Percentiles rank a stretch among this genome's conserved stretches.
Conservation (phyloP, 1,284 basidiomycete genomes). For the Puccinia novopanici region DNA sequence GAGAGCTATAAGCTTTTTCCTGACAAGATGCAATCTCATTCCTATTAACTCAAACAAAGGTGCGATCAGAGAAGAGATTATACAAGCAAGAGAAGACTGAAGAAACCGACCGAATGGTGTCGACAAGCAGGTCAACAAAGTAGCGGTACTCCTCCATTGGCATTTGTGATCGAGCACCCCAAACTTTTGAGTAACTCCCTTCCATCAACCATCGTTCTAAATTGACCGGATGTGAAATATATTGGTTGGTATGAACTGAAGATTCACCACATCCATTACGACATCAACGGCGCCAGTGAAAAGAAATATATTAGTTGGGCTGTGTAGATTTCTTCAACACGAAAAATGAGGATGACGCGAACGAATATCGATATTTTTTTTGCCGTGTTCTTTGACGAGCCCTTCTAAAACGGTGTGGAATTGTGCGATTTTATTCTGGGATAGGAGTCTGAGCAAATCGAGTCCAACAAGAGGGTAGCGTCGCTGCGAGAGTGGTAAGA, state of each 20-base stretch:
- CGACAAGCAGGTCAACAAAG: conserved; percentile 40
- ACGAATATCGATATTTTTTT: conserved; percentile 54
- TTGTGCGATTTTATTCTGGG: conserved; percentile 92
- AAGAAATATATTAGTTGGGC: not conserved
- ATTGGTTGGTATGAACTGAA: conserved; percentile 50
- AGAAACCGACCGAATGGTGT: conserved; percentile 34
- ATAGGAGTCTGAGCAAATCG: conserved; percentile 88
- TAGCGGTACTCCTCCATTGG: conserved; percentile 48
- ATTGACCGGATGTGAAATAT: conserved; percentile 58
- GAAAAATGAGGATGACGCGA: conserved; percentile 1
- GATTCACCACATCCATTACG: not conserved
- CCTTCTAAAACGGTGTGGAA: conserved; percentile 96
- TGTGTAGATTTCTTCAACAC: not conserved
- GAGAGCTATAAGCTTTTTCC: conserved; percentile 80
- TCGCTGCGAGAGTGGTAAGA: conserved; percentile 77
- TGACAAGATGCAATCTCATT: conserved; percentile 93
- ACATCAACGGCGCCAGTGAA: not conserved
- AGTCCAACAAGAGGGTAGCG: conserved; percentile 88
- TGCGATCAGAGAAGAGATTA: conserved; percentile 3
- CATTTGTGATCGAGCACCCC: conserved; percentile 84
- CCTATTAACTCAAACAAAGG: conserved; percentile 60
- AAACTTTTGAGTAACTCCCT: conserved; percentile 98
- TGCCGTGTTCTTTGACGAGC: conserved; percentile 47
- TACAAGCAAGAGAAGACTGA: not conserved
- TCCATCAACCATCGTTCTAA: conserved; percentile 96